Evolutionary conservation across 257 asterid species (phyloP).

Genomic region (Primulina huaijiensis): DNA sequence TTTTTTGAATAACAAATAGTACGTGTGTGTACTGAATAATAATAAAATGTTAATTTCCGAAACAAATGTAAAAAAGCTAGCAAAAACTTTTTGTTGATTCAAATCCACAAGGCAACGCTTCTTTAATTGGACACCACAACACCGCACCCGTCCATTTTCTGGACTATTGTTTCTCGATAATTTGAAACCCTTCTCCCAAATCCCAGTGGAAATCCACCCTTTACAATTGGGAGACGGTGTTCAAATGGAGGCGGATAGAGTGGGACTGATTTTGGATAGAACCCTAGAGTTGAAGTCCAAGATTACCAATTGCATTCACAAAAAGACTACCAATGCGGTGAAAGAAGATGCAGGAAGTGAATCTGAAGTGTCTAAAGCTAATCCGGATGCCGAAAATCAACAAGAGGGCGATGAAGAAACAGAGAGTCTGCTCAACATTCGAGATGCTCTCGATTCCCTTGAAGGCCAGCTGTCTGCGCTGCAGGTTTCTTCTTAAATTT

Average conservation of each 20-base stretch:
- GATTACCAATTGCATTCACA: slow-evolving; percentile 33
- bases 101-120: background rate
- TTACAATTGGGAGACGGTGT: background rate
- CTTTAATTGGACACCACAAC: background rate
- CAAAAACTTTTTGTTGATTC: background rate
- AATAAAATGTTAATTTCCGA: too few species aligned
- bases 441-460: slow-evolving; percentile 50
- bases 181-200: too few species aligned
- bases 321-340: slow-evolving; percentile 18
- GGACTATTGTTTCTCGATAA: background rate
- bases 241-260: slow-evolving; percentile 43
- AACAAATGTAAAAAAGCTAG: background rate
- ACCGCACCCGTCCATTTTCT: background rate
- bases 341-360: slow-evolving; percentile 19
- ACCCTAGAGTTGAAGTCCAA: slow-evolving; percentile 41
- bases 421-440: slow-evolving; percentile 40
- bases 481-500: slow-evolving; percentile 31
- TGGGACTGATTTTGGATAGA: slow-evolving; percentile 42
- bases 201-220: background rate
- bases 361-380: slow-evolving; percentile 6
- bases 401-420: slow-evolving; percentile 31
- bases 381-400: slow-evolving; percentile 14
- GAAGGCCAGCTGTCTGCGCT: slow-evolving; percentile 45
- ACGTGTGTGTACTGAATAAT: too few species aligned
- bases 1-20: too few species aligned